These are phyloP conservation scores for Tanacetum coccineum DNA, from an alignment of 129 eudicot species.

Conservation along the genomic window DNA sequence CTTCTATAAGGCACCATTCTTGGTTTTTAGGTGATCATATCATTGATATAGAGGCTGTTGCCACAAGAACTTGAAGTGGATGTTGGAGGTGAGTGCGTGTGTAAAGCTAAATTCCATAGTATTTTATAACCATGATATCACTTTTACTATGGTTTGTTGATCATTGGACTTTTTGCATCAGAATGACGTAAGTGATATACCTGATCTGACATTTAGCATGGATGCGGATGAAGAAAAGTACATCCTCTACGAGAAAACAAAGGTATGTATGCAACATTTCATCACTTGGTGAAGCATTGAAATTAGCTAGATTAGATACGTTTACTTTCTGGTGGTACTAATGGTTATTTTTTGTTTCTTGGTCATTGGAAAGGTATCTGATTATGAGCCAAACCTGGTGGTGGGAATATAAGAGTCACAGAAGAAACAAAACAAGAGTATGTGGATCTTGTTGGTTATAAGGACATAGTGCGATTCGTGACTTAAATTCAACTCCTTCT, in stretches of 20 bases:
- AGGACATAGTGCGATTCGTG: not conserved
- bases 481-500: conserved; percentile 11
- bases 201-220: too few relatives aligned
- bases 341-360: not conserved
- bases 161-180: too few relatives aligned
- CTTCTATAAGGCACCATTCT: too few relatives aligned
- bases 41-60: conserved; percentile 5
- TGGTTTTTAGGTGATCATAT: conserved; percentile 1
- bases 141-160: too few relatives aligned
- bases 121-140: too few relatives aligned
- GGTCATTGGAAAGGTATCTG: too few relatives aligned
- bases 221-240: too few relatives aligned
- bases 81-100: conserved; percentile 12
- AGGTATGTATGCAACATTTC: too few relatives aligned
- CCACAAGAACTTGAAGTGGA: conserved; percentile 13
- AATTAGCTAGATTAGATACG: not conserved
- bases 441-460: conserved; percentile 1
- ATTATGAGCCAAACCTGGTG: conserved; percentile 7
- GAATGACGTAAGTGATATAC: too few relatives aligned
- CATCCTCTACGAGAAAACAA: too few relatives aligned
- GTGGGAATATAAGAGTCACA: not conserved
- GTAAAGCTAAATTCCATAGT: not conserved
- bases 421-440: conserved; percentile 6
- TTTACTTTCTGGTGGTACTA: not conserved
- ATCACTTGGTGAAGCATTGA: not conserved